Percentiles rank a stretch among this genome's conserved stretches.
Conservation (phyloP, 495 filamentous ascomycete genomes). For the Penicillium dipodomyicola region DNA sequence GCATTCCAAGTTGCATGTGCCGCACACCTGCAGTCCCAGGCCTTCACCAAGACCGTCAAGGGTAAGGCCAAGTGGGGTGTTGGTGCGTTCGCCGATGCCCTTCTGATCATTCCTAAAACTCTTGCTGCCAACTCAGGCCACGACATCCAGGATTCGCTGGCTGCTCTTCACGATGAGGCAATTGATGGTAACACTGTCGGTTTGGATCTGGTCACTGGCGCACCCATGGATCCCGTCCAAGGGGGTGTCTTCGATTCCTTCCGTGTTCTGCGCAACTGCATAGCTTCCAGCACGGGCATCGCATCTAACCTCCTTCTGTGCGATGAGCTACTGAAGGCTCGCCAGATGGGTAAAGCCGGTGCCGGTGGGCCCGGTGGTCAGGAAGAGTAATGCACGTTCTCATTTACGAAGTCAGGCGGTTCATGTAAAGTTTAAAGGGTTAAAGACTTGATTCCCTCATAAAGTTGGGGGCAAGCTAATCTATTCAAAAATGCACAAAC, state of each 20-base stretch:
- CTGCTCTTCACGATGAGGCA: conserved; percentile 79
- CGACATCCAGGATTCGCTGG: conserved; percentile 91
- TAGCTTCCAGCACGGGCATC: conserved; percentile 92
- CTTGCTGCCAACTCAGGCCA: conserved; percentile 94
- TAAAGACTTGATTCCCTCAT: conserved; percentile 15
- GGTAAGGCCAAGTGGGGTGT: conserved; percentile 97
- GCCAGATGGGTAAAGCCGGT: conserved; percentile 73
- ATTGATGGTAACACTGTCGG: conserved; percentile 82
- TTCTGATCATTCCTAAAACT: conserved; percentile 94
- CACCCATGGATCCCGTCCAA: conserved; percentile 94
- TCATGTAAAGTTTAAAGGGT: conserved; percentile 33
- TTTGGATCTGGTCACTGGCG: conserved; percentile 78
- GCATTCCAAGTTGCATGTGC: conserved; percentile 96
- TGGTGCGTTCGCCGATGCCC: conserved; percentile 87
- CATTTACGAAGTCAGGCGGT: conserved; percentile 23
- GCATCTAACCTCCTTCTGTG: conserved; percentile 93
- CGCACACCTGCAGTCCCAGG: conserved; percentile 79
- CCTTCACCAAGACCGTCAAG: conserved; percentile 82
- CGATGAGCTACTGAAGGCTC: conserved; percentile 94
- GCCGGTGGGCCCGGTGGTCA: conserved; percentile 42
- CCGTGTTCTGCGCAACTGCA: conserved; percentile 86
- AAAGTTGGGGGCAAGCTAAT: conserved; percentile 18
- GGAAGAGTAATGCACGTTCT: conserved; percentile 43
- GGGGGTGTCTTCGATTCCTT: conserved; percentile 95
- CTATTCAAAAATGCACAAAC: conserved; percentile 32